Conservation (phyloP, 305 asterid species). For the Vinca major region DNA sequence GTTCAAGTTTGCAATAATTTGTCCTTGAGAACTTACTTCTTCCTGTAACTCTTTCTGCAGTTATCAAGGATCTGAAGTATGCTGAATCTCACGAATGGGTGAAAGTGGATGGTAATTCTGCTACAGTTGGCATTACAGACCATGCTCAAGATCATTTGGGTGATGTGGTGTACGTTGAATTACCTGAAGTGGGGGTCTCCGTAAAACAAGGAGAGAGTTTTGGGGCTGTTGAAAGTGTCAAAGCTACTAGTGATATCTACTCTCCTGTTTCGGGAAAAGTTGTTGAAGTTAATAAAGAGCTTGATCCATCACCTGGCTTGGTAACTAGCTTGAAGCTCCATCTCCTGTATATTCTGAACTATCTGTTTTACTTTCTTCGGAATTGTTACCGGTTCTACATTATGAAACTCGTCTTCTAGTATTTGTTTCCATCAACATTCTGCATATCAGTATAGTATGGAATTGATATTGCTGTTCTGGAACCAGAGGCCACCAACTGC, state of each 20-base stretch:
- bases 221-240: slow-evolving; percentile 97
- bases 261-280: slow-evolving; percentile 94
- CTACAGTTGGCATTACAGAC: slow-evolving; percentile 80
- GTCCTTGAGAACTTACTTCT: slow-evolving; percentile 20
- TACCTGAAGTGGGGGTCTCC: slow-evolving; percentile 65
- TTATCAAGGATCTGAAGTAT: slow-evolving; percentile 71
- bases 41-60: slow-evolving; percentile 29
- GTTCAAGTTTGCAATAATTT: not conserved
- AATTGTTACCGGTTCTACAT: not conserved
- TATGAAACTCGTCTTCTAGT: not conserved
- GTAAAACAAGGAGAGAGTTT: slow-evolving; percentile 64
- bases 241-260: slow-evolving; percentile 85
- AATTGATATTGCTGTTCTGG: slow-evolving; percentile 16
- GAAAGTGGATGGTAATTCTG: slow-evolving; percentile 68
- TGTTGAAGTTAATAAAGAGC: slow-evolving; percentile 58
- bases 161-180: slow-evolving; percentile 77
- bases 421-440: slow-evolving; percentile 35
- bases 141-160: slow-evolving; percentile 96
- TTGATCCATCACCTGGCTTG: slow-evolving; percentile 63
- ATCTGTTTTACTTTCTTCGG: not conserved
- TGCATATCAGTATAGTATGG: not conserved
- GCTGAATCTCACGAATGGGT: slow-evolving; percentile 94
- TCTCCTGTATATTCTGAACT: not conserved
- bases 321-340: slow-evolving; percentile 34
- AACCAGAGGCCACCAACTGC: no score